Evolutionary conservation across 495 filamentous ascomycete genomes (phyloP), one percentile per base, ranked within the genome.

Genomic region (Chaetomium cochliodes): DNA sequence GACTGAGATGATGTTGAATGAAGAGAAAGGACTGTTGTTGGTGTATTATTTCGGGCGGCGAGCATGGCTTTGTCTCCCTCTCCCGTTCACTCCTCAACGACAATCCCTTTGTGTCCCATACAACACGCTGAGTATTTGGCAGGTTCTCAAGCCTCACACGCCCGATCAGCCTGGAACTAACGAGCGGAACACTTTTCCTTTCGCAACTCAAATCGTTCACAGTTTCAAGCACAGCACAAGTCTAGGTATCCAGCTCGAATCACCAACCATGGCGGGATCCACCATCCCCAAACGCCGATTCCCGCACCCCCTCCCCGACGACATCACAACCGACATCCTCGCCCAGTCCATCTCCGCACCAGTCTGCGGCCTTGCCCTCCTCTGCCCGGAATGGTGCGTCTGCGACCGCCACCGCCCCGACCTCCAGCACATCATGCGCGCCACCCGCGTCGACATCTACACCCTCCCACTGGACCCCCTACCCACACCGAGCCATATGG

Each of bases 391-490:
- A 7, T 67, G 65, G 65, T 0, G 22, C 25, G 16, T 70, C 59
- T 70, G 68, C 58, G 5, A 22, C 37, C 41, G 22, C 39, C 26
- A 2, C 16, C 1, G 57, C 50, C 50, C 7, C 16, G 23, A 23
- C 15, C 55, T 62, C 54, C 57, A 70, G 2, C n/a, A 18, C 16
- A 16, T 62, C 33, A 22, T 62, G n/a, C 58, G 61, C 41, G 51
- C 18, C 50, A 53, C 54, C 15, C 63, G 65, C 55, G 57, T 65
- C 41, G 62, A 67, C 39, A 62, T 39, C 5, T 70, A 70, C 58
- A 58, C 20, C 46, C 33, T 62, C 0, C 66, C 62, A 9, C 42
- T 20, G 2, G 22, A 28, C 57, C 23, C 41, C 33, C 33, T 7
- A 33, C 33, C 33, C 5, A 3, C 12, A 18, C 41, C 15, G 5